A percentile compares a stretch with the other conserved stretches of the same genome.
Conservation (phyloP, 2,329 filamentous ascomycete genomes). For the Phoma sp. region DNA sequence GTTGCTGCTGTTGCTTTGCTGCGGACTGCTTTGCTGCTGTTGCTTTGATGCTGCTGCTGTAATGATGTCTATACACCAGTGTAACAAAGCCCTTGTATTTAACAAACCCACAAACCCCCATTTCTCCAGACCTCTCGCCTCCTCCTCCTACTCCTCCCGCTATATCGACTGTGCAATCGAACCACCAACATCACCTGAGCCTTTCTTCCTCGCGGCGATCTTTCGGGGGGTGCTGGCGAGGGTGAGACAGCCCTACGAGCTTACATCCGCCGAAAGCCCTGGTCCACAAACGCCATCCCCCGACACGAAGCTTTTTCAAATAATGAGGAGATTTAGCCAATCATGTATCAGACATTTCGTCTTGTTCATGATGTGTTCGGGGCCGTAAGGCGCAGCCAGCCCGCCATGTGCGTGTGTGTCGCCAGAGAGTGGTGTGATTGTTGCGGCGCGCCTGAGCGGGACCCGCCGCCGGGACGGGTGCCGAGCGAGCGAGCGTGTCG, state of each 20-base stretch:
- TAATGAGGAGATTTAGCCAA: background rate
- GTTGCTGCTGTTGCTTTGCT: too few relatives aligned
- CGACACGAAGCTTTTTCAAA: background rate
- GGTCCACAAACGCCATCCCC: background rate
- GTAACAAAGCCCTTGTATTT: conserved; percentile 6
- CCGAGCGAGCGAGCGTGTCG: background rate
- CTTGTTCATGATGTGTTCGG: too few relatives aligned
- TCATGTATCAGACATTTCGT: background rate
- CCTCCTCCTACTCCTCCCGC: conserved; percentile 5
- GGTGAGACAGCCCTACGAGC: conserved; percentile 11
- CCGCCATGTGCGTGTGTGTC: conserved; percentile 13
- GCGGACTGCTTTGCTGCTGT: background rate
- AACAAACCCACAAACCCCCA: background rate
- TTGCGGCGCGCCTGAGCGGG: conserved; percentile 20
- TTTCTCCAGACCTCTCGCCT: background rate
- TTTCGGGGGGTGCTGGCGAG: background rate
- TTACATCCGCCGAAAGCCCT: conserved; percentile 1
- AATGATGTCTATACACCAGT: background rate
- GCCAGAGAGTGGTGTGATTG: conserved; percentile 36
- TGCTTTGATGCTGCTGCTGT: background rate
- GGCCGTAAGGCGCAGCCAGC: too few relatives aligned
- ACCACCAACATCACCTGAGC: conserved; percentile 30
- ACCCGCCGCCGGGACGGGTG: conserved; percentile 20
- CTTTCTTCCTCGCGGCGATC: background rate
- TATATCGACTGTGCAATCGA: conserved; percentile 5